These are phyloP conservation scores for Aspergillus tubingensis DNA, from an alignment of 2,329 filamentous ascomycete species.

Conservation along the genomic window DNA sequence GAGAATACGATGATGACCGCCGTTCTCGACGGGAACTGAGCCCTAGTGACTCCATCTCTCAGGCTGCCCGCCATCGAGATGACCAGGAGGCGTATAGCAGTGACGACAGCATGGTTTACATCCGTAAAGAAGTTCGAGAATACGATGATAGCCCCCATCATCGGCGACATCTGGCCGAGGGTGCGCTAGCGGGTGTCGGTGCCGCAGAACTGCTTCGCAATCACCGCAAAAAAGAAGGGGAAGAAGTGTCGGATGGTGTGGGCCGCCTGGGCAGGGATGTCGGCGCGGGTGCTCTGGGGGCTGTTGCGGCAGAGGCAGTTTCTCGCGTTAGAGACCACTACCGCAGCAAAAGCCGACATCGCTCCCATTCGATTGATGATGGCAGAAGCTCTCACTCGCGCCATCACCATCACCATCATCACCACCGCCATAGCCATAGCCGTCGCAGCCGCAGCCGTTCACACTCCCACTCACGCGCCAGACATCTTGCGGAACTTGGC, in stretches of 20 bases:
- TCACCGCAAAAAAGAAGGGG: slow-evolving; percentile 59
- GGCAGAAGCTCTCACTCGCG: slow-evolving; percentile 38
- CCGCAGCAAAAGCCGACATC: slow-evolving; percentile 49
- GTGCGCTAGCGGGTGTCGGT: slow-evolving; percentile 61
- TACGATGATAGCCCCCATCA: slow-evolving; percentile 53
- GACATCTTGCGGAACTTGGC: slow-evolving; percentile 55
- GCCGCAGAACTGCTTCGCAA: slow-evolving; percentile 62
- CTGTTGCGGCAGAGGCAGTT: slow-evolving; percentile 61
- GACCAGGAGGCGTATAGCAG: slow-evolving; percentile 53
- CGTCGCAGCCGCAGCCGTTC: slow-evolving; percentile 47
- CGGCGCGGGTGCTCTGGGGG: slow-evolving; percentile 63
- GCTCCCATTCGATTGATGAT: slow-evolving; percentile 45
- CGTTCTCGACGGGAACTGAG: slow-evolving; percentile 50
- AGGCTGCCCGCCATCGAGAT: slow-evolving; percentile 45
- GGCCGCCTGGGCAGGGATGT: slow-evolving; percentile 54
- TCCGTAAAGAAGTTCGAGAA: slow-evolving; percentile 53
- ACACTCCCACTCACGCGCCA: slow-evolving; percentile 51
- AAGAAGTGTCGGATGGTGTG: slow-evolving; percentile 53
- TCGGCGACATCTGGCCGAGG: slow-evolving; percentile 62
- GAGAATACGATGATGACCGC: slow-evolving; percentile 56
- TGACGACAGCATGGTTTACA: slow-evolving; percentile 64
- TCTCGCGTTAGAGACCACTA: slow-evolving; percentile 53
- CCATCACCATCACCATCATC: slow-evolving; percentile 33
- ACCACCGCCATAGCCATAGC: slow-evolving; percentile 32
- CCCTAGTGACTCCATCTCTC: slow-evolving; percentile 56